Percentiles rank a stretch among this genome's conserved stretches.
phyloP scores from a whole-genome alignment of 2,329 filamentous ascomycete species.

The Colletotrichum lini region DNA sequence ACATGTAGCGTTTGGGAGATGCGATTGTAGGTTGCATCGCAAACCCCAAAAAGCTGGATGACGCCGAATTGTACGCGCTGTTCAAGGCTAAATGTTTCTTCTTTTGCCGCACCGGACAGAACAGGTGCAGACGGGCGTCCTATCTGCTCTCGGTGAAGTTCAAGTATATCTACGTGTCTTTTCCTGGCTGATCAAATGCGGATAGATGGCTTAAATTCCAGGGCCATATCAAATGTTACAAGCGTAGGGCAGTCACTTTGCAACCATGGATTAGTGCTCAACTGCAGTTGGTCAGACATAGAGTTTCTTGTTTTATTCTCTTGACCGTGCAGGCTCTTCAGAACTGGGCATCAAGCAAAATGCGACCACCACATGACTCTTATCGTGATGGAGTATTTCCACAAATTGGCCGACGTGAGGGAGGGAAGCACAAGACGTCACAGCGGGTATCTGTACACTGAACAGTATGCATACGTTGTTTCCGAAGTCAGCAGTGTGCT shows the following conservation, averaged over 20 bases:
- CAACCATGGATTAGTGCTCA: too few relatives aligned
- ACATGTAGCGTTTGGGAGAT: background rate
- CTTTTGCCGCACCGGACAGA: slow-evolving; percentile 1
- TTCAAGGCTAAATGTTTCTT: background rate
- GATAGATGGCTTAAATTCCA: slow-evolving; percentile 1
- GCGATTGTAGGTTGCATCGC: background rate
- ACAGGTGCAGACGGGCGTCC: slow-evolving; percentile 5
- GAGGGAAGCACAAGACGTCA: background rate
- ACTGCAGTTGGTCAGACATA: too few relatives aligned
- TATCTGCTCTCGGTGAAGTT: slow-evolving; percentile 18
- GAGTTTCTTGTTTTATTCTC: too few relatives aligned
- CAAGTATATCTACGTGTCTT: background rate
- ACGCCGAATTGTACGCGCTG: background rate
- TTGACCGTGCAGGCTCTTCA: background rate
- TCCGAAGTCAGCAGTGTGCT: too few relatives aligned
- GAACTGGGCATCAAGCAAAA: background rate
- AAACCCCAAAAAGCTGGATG: background rate
- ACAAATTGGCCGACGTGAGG: background rate
- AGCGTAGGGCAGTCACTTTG: too few relatives aligned
- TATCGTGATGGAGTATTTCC: background rate
- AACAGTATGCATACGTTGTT: background rate
- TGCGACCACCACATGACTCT: background rate
- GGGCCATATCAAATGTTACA: background rate
- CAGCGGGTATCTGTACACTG: background rate
- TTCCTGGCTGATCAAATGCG: slow-evolving; percentile 1